Conservation (phyloP, 768 basidiomycete species). For the Suillus placidus region DNA sequence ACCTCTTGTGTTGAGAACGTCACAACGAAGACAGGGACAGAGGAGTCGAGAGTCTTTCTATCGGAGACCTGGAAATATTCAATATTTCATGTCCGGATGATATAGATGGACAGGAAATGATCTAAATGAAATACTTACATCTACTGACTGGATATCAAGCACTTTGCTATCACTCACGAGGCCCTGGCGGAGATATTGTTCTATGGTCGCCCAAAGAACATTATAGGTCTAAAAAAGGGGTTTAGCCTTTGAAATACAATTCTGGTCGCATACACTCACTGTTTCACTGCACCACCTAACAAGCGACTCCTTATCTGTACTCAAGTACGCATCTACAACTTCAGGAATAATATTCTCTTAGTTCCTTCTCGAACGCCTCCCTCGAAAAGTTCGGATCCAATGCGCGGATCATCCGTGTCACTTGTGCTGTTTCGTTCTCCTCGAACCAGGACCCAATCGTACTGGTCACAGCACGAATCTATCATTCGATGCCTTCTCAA, state of each 20-base stretch:
- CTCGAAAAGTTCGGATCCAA: slow-evolving; percentile 87
- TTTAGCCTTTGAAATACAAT: background rate
- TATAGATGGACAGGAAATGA: background rate
- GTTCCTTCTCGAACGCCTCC: slow-evolving; percentile 85
- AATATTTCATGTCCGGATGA: background rate
- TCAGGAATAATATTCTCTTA: slow-evolving; percentile 98
- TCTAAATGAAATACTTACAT: slow-evolving; percentile 55
- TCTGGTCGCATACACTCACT: slow-evolving; percentile 49
- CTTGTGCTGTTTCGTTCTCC: slow-evolving; percentile 98
- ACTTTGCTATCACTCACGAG: slow-evolving; percentile 92
- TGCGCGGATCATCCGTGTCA: slow-evolving; percentile 81
- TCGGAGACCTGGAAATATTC: slow-evolving; percentile 60
- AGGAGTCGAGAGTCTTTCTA: slow-evolving; percentile 89
- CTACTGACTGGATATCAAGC: slow-evolving; percentile 96
- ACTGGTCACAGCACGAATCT: slow-evolving; percentile 79
- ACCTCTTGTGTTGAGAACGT: slow-evolving; percentile 95
- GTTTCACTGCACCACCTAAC: slow-evolving; percentile 95
- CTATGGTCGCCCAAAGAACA: slow-evolving; percentile 98
- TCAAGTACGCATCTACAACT: slow-evolving; percentile 93
- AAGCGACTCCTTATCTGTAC: slow-evolving; percentile 84
- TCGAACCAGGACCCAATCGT: slow-evolving; percentile 92
- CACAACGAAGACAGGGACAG: slow-evolving; percentile 88
- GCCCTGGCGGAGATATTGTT: slow-evolving; percentile 88
- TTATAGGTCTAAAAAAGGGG: slow-evolving; percentile 78
- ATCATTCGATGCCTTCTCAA: slow-evolving; percentile 74